Evolutionary conservation across 495 filamentous ascomycete species (phyloP).

Genomic region (Penicillium robsamsonii): DNA sequence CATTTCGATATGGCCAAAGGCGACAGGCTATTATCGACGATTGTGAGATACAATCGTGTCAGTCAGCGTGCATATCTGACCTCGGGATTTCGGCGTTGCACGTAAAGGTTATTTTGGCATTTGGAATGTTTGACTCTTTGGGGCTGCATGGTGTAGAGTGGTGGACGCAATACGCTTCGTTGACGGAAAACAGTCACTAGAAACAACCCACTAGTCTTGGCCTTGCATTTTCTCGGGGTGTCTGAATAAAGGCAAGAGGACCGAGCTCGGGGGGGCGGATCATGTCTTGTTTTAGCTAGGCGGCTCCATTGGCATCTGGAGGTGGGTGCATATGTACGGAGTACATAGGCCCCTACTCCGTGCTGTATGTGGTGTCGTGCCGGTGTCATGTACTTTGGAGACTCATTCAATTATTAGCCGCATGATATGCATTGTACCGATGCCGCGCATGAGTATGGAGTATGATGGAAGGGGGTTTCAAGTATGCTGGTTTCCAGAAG

Average conservation of each 20-base stretch:
- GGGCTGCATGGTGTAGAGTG: neutral
- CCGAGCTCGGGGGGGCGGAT: neutral
- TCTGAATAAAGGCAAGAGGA: neutral
- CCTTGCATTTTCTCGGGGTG: neutral
- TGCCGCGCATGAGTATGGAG: neutral
- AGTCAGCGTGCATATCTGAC: neutral
- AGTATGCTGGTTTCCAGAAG: neutral
- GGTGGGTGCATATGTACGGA: conserved; percentile 3
- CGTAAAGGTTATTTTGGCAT: neutral
- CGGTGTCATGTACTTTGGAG: neutral
- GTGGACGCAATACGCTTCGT: neutral
- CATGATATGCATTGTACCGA: conserved; percentile 23
- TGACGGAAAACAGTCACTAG: neutral
- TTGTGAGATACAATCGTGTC: neutral
- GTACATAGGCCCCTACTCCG: neutral
- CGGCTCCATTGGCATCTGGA: neutral
- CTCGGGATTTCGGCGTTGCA: neutral
- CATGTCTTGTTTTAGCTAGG: neutral
- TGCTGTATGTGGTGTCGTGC: neutral
- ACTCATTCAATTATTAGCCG: neutral
- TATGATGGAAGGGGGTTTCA: neutral
- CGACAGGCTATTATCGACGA: conserved; percentile 1
- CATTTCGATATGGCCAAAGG: neutral
- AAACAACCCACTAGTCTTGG: neutral
- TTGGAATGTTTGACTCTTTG: neutral